Percentiles rank a stretch among this genome's conserved stretches.
Evolutionary conservation across 148 eudicot genomes (phyloP).

Genomic region (Rheum nobile): DNA sequence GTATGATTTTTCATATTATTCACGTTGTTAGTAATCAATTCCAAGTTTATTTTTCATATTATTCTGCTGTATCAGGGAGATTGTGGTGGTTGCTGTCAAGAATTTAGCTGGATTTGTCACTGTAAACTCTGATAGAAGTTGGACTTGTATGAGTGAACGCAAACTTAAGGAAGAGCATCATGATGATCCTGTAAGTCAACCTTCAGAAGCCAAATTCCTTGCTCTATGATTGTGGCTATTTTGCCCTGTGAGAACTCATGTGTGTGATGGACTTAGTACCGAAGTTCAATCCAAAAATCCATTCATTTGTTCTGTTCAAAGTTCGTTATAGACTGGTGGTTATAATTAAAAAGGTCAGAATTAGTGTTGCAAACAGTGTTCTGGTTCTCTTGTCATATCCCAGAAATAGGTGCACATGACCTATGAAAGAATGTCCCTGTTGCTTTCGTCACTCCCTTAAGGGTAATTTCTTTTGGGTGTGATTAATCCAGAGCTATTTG

Average conservation of each 20-base stretch:
- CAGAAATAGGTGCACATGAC: background rate
- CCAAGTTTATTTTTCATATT: background rate
- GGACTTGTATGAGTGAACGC: slow-evolving; percentile 51
- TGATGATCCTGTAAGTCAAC: slow-evolving; percentile 61
- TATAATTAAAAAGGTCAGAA: background rate
- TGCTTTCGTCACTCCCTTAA: background rate
- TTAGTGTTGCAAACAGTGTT: background rate
- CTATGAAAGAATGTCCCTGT: background rate
- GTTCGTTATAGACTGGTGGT: background rate
- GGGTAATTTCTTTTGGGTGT: background rate
- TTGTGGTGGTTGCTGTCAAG: slow-evolving; percentile 56
- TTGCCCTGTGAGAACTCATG: background rate
- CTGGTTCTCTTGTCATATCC: background rate
- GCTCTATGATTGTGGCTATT: background rate
- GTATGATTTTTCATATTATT: background rate
- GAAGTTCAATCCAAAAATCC: background rate
- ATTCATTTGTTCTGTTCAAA: background rate
- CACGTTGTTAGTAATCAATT: background rate
- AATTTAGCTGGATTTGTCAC: slow-evolving; percentile 55
- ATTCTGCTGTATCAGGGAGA: slow-evolving; percentile 34
- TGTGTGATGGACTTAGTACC: background rate
- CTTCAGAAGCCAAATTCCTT: slow-evolving; percentile 1
- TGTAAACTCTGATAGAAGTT: slow-evolving; percentile 56
- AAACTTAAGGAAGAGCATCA: slow-evolving; percentile 46
- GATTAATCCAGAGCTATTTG: background rate